A percentile compares a stretch with the other conserved stretches of the same genome.
phyloP scores from a whole-genome alignment of 345 rosid genomes.

The Acer yangbiense region DNA sequence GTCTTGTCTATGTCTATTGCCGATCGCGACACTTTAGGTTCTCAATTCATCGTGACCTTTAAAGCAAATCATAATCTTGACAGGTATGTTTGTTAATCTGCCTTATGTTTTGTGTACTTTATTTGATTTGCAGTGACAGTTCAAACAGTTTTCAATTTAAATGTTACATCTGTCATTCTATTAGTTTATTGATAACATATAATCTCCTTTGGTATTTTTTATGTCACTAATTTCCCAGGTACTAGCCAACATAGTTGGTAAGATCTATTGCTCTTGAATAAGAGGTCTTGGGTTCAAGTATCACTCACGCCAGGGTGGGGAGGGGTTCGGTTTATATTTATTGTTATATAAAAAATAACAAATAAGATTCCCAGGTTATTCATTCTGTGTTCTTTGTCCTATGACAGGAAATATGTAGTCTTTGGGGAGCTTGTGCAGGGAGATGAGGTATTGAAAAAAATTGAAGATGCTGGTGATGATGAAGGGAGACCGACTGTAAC shows the following conservation, averaged over 20 bases:
- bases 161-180: neutral
- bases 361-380: neutral
- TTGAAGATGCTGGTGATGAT: constrained; percentile 82
- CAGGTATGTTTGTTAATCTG: constrained; percentile 41
- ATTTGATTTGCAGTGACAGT: neutral
- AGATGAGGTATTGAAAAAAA: constrained; percentile 68
- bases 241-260: neutral
- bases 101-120: constrained; percentile 7
- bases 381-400: constrained; percentile 2
- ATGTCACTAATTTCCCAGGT: neutral
- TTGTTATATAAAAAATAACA: neutral
- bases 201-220: neutral
- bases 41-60: constrained; percentile 83
- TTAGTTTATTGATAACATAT: neutral
- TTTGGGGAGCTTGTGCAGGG: constrained; percentile 96
- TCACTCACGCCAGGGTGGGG: neutral
- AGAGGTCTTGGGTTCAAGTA: neutral
- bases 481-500: constrained; percentile 85
- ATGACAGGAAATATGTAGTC: constrained; percentile 70
- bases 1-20: constrained; percentile 81
- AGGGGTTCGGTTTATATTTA: neutral
- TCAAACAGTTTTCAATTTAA: neutral
- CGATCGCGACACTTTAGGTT: constrained; percentile 82
- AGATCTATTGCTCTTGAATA: neutral
- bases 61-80: constrained; percentile 80